Evolutionary conservation across 345 rosid species (phyloP).

Genomic region (Cardiospermum halicacabum): DNA sequence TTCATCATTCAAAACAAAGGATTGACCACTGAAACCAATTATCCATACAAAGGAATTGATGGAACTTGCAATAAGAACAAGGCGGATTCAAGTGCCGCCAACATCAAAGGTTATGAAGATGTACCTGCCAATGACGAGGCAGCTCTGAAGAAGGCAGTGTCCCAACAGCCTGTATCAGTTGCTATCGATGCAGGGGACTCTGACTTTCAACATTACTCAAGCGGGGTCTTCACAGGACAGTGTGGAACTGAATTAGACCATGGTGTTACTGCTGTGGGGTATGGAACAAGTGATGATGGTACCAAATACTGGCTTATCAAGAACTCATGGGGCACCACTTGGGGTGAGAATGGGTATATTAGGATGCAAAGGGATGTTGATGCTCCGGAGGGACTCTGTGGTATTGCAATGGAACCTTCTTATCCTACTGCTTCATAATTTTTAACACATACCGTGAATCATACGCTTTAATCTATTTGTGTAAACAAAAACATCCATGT

Average conservation of each 20-base stretch:
- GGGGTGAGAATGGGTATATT: constrained; percentile 20
- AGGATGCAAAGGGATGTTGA: constrained; percentile 21
- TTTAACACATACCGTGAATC: no score
- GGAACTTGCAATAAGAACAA: constrained; percentile 18
- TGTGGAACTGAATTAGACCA: constrained; percentile 20
- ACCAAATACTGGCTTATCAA: constrained; percentile 23
- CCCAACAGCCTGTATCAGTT: constrained; percentile 17
- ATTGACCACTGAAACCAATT: constrained; percentile 23
- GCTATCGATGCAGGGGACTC: constrained; percentile 22
- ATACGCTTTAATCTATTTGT: no score
- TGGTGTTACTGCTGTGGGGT: constrained; percentile 20
- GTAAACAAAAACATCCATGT: no score
- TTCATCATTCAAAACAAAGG: constrained; percentile 27
- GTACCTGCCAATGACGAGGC: constrained; percentile 18
- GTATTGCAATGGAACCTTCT: constrained; percentile 18
- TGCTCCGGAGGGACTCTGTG: constrained; percentile 17
- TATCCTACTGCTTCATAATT: constrained; percentile 10
- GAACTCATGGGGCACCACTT: constrained; percentile 23
- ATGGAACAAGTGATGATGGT: constrained; percentile 13
- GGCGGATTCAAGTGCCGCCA: constrained; percentile 2
- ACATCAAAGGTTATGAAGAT: constrained; percentile 21
- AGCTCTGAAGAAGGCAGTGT: constrained; percentile 21
- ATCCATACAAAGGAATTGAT: constrained; percentile 17
- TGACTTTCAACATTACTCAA: constrained; percentile 16
- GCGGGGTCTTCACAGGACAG: constrained; percentile 17